Evolutionary conservation across 495 filamentous ascomycete species (phyloP).

Genomic region (Xylaria cubensis): DNA sequence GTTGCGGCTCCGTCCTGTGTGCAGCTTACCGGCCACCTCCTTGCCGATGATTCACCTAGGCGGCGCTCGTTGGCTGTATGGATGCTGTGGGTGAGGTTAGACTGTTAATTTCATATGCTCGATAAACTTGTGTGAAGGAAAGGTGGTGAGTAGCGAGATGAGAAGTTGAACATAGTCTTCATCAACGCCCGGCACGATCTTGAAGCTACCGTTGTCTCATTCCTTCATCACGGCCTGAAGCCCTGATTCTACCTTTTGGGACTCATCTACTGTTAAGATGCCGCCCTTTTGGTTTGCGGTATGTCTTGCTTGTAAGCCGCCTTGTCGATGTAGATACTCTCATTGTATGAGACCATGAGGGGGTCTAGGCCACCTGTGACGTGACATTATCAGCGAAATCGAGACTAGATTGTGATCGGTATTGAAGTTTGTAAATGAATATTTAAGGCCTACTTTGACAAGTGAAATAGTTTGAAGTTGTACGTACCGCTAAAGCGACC

Average conservation of each 20-base stretch:
- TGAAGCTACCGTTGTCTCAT: constrained; percentile 70
- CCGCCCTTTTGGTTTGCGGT: constrained; percentile 71
- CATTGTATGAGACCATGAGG: constrained; percentile 92
- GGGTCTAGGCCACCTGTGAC: constrained; percentile 78
- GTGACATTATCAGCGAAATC: constrained; percentile 11
- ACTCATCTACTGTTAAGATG: constrained; percentile 78
- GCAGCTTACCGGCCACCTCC: constrained; percentile 86
- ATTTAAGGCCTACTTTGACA: background rate
- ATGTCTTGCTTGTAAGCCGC: constrained; percentile 84
- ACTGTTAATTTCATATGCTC: background rate
- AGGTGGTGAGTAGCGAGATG: background rate
- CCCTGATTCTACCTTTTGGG: constrained; percentile 76
- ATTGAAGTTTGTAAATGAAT: background rate
- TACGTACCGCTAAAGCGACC: no score
- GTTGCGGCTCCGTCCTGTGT: constrained; percentile 90
- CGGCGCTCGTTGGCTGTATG: constrained; percentile 93
- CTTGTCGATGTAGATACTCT: constrained; percentile 84
- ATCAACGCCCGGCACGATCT: constrained; percentile 66
- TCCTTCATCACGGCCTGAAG: constrained; percentile 75
- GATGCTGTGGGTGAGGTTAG: constrained; percentile 47
- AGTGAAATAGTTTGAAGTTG: no score
- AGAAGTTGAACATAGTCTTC: constrained; percentile 45
- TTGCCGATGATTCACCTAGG: constrained; percentile 89
- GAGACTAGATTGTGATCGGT: background rate
- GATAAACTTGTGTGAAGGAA: no score